phyloP scores from a whole-genome alignment of 2,329 filamentous ascomycete genomes.

The Cladorrhinum sp. region DNA sequence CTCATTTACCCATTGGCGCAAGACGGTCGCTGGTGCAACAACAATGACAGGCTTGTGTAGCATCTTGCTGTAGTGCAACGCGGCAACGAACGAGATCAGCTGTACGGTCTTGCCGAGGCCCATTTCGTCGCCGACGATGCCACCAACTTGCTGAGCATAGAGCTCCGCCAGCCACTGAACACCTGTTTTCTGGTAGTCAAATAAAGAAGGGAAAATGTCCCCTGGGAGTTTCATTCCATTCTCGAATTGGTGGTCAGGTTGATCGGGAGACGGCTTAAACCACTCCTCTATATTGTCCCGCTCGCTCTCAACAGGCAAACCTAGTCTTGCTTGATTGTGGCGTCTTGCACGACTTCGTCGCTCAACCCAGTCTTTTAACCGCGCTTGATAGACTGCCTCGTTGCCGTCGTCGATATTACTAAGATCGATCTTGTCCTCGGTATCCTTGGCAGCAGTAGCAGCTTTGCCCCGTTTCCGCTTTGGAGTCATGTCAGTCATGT shows the following conservation, averaged over 20 bases:
- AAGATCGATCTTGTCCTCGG: slow-evolving; percentile 46
- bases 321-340: slow-evolving; percentile 34
- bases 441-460: slow-evolving; percentile 36
- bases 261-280: slow-evolving; percentile 81
- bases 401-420: slow-evolving; percentile 81
- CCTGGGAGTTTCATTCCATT: slow-evolving; percentile 80
- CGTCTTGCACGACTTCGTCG: slow-evolving; percentile 43
- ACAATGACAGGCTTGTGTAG: slow-evolving; percentile 83
- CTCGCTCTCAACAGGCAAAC: slow-evolving; percentile 39
- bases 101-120: slow-evolving; percentile 90
- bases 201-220: slow-evolving; percentile 87
- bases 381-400: slow-evolving; percentile 72
- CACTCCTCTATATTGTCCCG: slow-evolving; percentile 66
- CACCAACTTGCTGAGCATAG: slow-evolving; percentile 83
- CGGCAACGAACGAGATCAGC: slow-evolving; percentile 75
- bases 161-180: slow-evolving; percentile 96
- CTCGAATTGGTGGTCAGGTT: slow-evolving; percentile 71
- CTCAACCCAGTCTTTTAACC: slow-evolving; percentile 72
- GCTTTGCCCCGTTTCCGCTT: slow-evolving; percentile 41
- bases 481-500: slow-evolving; percentile 39
- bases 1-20: slow-evolving; percentile 97
- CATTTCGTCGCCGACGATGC: slow-evolving; percentile 98
- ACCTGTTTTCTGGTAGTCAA: slow-evolving; percentile 95
- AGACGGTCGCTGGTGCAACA: slow-evolving; percentile 88
- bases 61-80: slow-evolving; percentile 85